Conservation (phyloP, 2,329 filamentous ascomycete genomes). For the Colletotrichum nymphaeae region DNA sequence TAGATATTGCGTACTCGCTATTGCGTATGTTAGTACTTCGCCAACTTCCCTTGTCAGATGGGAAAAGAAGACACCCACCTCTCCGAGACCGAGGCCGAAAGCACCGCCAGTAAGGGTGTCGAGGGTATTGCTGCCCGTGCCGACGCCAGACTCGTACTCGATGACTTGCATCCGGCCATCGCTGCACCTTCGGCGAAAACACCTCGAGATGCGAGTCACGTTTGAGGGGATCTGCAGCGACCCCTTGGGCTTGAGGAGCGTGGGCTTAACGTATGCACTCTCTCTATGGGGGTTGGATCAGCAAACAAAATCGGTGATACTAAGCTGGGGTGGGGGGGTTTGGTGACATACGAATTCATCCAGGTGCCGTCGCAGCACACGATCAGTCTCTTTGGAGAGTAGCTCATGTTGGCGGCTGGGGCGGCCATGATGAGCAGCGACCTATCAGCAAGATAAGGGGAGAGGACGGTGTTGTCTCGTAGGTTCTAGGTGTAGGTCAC, state of each 20-base stretch:
- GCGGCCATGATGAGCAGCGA: constrained; percentile 3
- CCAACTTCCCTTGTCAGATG: too few relatives aligned
- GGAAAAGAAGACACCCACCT: constrained; percentile 48
- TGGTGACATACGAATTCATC: constrained; percentile 55
- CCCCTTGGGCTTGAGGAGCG: constrained; percentile 48
- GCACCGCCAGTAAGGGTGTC: constrained; percentile 65
- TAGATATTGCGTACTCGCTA: constrained; percentile 71
- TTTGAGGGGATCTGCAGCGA: constrained; percentile 66
- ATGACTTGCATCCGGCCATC: constrained; percentile 69
- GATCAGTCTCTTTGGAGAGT: constrained; percentile 57
- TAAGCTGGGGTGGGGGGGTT: background rate
- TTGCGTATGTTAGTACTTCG: constrained; percentile 25
- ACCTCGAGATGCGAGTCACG: constrained; percentile 69
- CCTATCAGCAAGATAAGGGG: background rate
- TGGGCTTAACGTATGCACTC: constrained; percentile 57
- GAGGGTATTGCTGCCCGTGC: constrained; percentile 61
- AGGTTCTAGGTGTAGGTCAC: background rate
- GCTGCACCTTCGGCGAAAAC: constrained; percentile 61
- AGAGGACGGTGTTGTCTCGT: background rate
- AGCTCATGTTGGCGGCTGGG: constrained; percentile 3
- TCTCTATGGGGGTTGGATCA: constrained; percentile 44
- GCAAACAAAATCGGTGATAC: background rate
- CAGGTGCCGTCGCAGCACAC: constrained; percentile 66
- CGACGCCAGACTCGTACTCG: constrained; percentile 71
- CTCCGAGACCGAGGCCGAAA: constrained; percentile 65